These are phyloP conservation scores for Durusdinium trenchii DNA, from an alignment of 73 alveolate species.

Conservation along the genomic window DNA sequence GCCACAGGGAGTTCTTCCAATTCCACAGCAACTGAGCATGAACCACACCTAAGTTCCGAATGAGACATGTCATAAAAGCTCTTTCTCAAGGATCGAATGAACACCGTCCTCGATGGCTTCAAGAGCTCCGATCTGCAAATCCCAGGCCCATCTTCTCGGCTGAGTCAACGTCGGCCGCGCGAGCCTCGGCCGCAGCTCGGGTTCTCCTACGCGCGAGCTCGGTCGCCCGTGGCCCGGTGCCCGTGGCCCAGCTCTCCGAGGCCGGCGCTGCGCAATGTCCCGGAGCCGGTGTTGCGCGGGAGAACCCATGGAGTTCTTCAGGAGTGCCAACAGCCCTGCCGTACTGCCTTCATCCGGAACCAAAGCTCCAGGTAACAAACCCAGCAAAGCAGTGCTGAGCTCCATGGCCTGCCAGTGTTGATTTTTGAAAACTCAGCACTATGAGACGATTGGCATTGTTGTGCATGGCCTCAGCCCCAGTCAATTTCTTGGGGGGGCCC, in stretches of 20 bases:
- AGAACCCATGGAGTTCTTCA: background rate
- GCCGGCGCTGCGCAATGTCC: constrained; percentile 26
- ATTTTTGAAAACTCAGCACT: too few species aligned
- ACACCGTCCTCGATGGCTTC: constrained; percentile 59
- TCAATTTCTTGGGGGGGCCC: too few species aligned
- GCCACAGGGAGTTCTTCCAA: too few species aligned
- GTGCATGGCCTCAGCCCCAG: too few species aligned
- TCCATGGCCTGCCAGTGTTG: constrained; percentile 35
- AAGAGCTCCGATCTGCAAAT: constrained; percentile 47
- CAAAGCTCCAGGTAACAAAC: constrained; percentile 39
- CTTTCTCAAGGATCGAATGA: too few species aligned
- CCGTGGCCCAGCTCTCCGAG: background rate
- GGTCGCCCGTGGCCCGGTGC: background rate
- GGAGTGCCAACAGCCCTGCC: constrained; percentile 17
- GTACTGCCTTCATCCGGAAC: constrained; percentile 73
- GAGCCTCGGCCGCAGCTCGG: background rate
- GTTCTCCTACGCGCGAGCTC: too few species aligned
- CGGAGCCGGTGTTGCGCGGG: constrained; percentile 43
- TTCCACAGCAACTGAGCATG: too few species aligned
- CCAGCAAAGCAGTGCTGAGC: constrained; percentile 37
- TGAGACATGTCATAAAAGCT: too few species aligned
- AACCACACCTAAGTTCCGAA: too few species aligned
- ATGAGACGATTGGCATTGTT: too few species aligned
- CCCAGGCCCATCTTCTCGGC: constrained; percentile 60
- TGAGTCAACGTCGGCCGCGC: constrained; percentile 32